Evolutionary conservation across 257 asterid species (phyloP).

Genomic region (Solanum microdontum): DNA sequence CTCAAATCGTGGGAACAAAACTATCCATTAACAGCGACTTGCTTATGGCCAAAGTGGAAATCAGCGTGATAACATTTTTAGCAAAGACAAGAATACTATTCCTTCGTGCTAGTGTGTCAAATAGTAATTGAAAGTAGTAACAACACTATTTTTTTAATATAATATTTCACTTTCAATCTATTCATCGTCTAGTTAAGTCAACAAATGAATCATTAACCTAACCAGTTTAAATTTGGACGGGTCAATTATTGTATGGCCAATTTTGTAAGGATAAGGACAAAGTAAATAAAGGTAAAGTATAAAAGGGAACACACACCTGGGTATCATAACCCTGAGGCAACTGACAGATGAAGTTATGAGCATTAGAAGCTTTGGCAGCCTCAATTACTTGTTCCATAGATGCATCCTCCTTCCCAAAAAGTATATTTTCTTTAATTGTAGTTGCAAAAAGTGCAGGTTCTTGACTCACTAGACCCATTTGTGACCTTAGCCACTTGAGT

Average conservation of each 20-base stretch:
- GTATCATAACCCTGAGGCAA: conserved; percentile 88
- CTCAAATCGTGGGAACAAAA: neutral
- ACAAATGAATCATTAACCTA: neutral
- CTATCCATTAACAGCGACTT: neutral
- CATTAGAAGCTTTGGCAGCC: conserved; percentile 92
- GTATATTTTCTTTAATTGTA: conserved; percentile 71
- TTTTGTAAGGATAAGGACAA: neutral
- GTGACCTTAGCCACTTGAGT: conserved; percentile 87
- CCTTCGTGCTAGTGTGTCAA: neutral
- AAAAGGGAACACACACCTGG: conserved; percentile 34
- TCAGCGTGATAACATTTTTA: neutral
- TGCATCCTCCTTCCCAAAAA: conserved; percentile 86
- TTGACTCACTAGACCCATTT: conserved; percentile 94
- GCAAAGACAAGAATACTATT: neutral
- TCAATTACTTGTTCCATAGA: conserved; percentile 59
- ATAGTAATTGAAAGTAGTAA: neutral
- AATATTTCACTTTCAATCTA: neutral
- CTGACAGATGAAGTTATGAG: conserved; percentile 72
- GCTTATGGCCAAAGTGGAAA: neutral
- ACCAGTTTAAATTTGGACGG: neutral
- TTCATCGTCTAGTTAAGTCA: neutral
- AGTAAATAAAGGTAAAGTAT: neutral
- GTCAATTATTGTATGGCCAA: neutral
- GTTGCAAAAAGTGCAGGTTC: conserved; percentile 94
- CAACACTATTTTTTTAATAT: too few species aligned